phyloP scores from a whole-genome alignment of 1,284 basidiomycete genomes.

The Salmacisia buchloeana region DNA sequence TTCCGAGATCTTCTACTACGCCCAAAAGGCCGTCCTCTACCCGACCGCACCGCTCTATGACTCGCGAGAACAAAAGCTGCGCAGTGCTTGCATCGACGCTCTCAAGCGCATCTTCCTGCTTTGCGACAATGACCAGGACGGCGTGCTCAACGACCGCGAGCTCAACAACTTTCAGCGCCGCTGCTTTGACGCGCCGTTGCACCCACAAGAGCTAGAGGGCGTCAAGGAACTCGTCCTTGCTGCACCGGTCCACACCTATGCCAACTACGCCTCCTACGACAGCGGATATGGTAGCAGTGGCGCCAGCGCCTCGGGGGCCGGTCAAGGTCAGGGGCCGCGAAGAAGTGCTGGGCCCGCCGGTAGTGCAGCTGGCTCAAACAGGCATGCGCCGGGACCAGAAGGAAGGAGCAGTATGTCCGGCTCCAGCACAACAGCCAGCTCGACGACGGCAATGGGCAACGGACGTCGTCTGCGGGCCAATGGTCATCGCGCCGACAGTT shows the following conservation, averaged over 20 bases:
- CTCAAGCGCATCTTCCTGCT: constrained; percentile 90
- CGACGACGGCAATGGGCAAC: neutral
- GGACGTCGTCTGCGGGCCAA: neutral
- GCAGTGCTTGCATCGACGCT: constrained; percentile 84
- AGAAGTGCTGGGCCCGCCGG: neutral
- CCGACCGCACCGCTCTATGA: constrained; percentile 96
- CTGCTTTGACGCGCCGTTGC: constrained; percentile 89
- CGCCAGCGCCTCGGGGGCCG: neutral
- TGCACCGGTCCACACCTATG: constrained; percentile 20
- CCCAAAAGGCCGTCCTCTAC: constrained; percentile 94
- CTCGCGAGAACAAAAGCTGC: constrained; percentile 75
- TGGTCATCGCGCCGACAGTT: neutral
- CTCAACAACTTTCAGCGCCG: constrained; percentile 95
- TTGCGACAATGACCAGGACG: constrained; percentile 91
- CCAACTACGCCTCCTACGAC: neutral
- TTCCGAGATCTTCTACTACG: constrained; percentile 98
- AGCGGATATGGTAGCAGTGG: constrained; percentile 7
- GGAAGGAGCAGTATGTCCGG: constrained; percentile 1
- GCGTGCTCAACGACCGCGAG: constrained; percentile 79
- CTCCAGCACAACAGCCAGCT: neutral
- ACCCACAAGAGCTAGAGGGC: constrained; percentile 78
- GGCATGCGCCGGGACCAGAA: neutral
- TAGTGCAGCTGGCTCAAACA: neutral
- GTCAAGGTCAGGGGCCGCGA: neutral
- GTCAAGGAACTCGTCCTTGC: constrained; percentile 49